phyloP scores from a whole-genome alignment of 306 rosid species.

The Ochetophila trinervis region DNA sequence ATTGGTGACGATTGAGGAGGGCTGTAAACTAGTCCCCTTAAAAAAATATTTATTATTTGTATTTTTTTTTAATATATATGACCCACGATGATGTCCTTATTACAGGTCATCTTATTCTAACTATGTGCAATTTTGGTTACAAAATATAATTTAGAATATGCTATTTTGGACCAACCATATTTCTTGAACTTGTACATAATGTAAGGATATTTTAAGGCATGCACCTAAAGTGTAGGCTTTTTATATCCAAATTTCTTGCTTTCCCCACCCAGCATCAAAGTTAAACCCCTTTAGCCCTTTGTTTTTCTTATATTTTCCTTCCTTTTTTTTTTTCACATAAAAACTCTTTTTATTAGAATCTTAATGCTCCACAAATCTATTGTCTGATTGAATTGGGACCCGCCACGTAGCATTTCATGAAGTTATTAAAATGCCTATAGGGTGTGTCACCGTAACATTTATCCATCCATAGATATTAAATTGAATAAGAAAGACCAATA shows the following conservation, averaged over 20 bases:
- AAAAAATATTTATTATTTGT: no score
- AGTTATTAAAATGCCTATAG: slow-evolving; percentile 17
- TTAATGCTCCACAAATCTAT: slow-evolving; percentile 57
- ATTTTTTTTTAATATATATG: not conserved
- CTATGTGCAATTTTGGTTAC: not conserved
- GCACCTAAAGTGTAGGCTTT: slow-evolving; percentile 66
- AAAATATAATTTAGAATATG: slow-evolving; percentile 22
- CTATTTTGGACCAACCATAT: slow-evolving; percentile 23
- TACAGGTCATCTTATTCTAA: slow-evolving; percentile 19
- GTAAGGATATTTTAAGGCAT: slow-evolving; percentile 34
- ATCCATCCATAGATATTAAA: not conserved
- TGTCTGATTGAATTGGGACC: slow-evolving; percentile 40
- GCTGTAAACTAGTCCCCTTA: not conserved
- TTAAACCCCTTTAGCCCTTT: slow-evolving; percentile 26
- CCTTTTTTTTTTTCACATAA: slow-evolving; percentile 20
- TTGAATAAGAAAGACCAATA: not conserved
- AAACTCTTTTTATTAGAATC: slow-evolving; percentile 38
- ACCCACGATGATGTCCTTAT: slow-evolving; percentile 17
- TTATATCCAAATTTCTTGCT: slow-evolving; percentile 36
- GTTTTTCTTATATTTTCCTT: not conserved
- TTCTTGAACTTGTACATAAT: slow-evolving; percentile 29
- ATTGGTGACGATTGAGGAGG: slow-evolving; percentile 20
- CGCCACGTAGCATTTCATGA: slow-evolving; percentile 27
- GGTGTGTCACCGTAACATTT: slow-evolving; percentile 31
- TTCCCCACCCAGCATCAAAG: slow-evolving; percentile 31